Percentiles rank a stretch among this genome's conserved stretches.
Conservation (phyloP, 345 rosid genomes). For the Gossypium rotundifolium region DNA sequence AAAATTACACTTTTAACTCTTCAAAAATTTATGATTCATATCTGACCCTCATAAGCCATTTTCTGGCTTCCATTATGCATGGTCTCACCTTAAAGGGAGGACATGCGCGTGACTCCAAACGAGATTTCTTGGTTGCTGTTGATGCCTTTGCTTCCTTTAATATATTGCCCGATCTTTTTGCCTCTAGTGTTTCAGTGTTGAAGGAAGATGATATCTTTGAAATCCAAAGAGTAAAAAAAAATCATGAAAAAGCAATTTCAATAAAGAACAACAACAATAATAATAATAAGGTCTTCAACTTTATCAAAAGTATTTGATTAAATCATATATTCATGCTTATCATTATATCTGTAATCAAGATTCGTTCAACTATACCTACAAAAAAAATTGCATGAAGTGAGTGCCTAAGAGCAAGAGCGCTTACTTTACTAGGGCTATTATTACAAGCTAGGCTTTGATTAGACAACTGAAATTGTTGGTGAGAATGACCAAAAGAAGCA, state of each 20-base stretch:
- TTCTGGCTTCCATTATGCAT: not conserved
- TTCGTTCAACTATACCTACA: too few relatives aligned
- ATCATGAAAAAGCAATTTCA: conserved; percentile 5
- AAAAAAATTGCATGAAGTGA: too few relatives aligned
- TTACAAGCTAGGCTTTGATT: conserved; percentile 26
- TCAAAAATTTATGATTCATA: not conserved
- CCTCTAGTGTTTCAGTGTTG: conserved; percentile 32
- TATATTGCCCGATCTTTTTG: conserved; percentile 45
- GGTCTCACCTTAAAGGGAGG: conserved; percentile 77
- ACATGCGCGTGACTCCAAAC: conserved; percentile 61
- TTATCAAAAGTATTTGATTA: conserved; percentile 20
- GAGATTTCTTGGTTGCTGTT: conserved; percentile 59
- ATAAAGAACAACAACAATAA: not conserved
- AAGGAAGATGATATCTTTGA: conserved; percentile 20
- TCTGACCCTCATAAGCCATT: not conserved
- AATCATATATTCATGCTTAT: not conserved
- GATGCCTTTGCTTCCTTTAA: conserved; percentile 41
- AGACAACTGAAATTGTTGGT: conserved; percentile 37
- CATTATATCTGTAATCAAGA: too few relatives aligned
- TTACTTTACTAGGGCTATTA: conserved; percentile 40
- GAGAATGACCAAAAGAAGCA: conserved; percentile 32
- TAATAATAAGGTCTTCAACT: not conserved
- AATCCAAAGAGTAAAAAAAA: conserved; percentile 11
- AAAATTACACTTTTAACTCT: too few relatives aligned
- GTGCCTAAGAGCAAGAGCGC: conserved; percentile 7